Percentiles rank a stretch among this genome's conserved stretches.
Evolutionary conservation across 345 rosid genomes (phyloP).

Genomic region (rapeseed (Brassica napus)): DNA sequence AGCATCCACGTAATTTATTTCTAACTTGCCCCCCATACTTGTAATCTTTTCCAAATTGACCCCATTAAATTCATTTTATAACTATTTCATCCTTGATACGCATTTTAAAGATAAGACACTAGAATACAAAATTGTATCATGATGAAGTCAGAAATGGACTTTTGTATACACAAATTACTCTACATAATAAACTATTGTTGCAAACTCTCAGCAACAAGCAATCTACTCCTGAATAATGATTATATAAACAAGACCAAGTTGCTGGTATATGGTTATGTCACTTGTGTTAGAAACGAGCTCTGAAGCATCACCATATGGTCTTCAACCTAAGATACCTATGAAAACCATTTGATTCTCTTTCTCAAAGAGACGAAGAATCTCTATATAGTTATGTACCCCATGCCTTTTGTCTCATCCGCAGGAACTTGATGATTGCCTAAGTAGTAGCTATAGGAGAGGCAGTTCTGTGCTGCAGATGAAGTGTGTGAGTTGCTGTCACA

Average conservation of each 20-base stretch:
- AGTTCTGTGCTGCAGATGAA: background rate
- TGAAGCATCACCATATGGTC: background rate
- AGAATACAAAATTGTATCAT: background rate
- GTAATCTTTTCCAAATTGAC: constrained; percentile 7
- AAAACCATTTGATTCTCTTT: background rate
- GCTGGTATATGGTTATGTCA: background rate
- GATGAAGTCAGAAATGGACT: background rate
- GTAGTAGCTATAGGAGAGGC: background rate
- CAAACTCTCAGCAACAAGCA: constrained; percentile 4
- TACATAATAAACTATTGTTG: constrained; percentile 16
- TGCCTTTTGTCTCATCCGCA: background rate
- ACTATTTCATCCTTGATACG: background rate
- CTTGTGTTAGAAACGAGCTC: background rate
- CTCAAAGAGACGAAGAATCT: background rate
- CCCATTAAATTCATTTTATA: background rate
- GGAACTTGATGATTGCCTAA: background rate
- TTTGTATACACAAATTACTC: constrained; percentile 19
- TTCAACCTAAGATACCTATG: background rate
- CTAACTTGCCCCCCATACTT: background rate
- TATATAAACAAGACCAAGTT: constrained; percentile 20
- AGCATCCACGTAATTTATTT: constrained; percentile 16
- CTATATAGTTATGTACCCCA: background rate
- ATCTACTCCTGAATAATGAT: constrained; percentile 12
- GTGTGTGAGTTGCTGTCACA: background rate
- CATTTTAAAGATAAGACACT: background rate